Evolutionary conservation across 805 yeast species (phyloP), one percentile per base, ranked within the genome.

Genomic region (Myxozyma kluyveri): DNA sequence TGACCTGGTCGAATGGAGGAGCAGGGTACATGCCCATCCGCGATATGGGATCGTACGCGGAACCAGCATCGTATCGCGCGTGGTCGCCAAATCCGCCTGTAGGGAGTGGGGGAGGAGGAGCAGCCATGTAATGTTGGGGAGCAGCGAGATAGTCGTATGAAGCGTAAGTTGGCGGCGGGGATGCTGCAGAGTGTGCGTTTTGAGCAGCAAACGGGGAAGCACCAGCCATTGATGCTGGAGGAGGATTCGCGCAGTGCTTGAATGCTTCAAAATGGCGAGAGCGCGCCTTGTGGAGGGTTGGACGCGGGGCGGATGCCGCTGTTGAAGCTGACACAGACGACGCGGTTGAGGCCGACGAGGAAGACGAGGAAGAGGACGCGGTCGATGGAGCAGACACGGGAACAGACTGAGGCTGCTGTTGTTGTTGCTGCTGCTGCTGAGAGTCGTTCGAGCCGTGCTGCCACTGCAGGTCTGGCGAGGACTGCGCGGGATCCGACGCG

Each of bases 231-330:
- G n/a, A 21, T 37, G 41, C 29, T 23, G 24, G 42, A 23, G 23
- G 29, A 6, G 7, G n/a, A 32, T 27, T 7, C 41, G 41, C 32
- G 23, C 36, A 36, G 39, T 48, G 44, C 22, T 51, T 47, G 44
- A 55, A 55, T 21, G 56, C 52, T 5, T 55, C 59, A 21, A 55
- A 55, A 35, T 55, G 59, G n/a, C 59, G 54, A n/a, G 59, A 55
- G 10, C 51, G 53, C 4, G 59, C 56, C 26, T 47, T 50, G 32
- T 49, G 57, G 18, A 54, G 46, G 9, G 35, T 38, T 5, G 51
- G 55, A 7, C 39, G 42, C 12, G 33, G 33, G 14, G 12, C 12
- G 12, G 33, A 14, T 9, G 14, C 33, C 33, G 33, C 33, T 27
- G 22, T 3, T 14, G 46, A 3, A 14, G 29, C 29, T 26, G 10